Evolutionary conservation across 441 rosid genomes (phyloP), one percentile per base, ranked within the genome.

Genomic region (Rhodomyrtus psidioides): DNA sequence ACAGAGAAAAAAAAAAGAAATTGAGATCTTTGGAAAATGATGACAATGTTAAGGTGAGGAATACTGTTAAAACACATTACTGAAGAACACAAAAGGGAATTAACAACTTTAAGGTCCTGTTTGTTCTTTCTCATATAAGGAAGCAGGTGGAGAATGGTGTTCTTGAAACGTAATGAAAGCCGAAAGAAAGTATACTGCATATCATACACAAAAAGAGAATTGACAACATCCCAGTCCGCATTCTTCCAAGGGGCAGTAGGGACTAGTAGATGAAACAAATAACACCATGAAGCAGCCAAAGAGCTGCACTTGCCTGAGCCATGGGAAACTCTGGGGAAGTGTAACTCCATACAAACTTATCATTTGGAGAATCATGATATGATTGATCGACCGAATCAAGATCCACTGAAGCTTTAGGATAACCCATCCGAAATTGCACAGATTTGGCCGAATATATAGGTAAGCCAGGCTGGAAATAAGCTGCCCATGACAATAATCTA

Each of bases 381-480:
- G 91, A 83, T 85, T 90, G 92, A 28, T 65, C 85, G 62, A 89
- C 53, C 46, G 84, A 55, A 84, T 88, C 85, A 0, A 81, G 26
- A 84, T 84, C 90, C 84, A 84, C 24, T 28, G 91, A 86, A 83
- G 83, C 55, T 58, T 85, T 94, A 13, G 82, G 57, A 88, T 94
- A 94, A 70, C 98, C 99, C 93, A 94, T 84, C 62, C 91, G 94
- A 88, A 97, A 93, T 62, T 96, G 95, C 86, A 97, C 96, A 85
- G 89, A 89, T 87, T 89, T 89, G 82, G 98, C 93, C 13, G 99
- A 97, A 89, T 95, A 97, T 88, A 97, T 95, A 16, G 99, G 99
- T 30, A 3, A n/a, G 76, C 94, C 95, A 19, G 1, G 12, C 89
- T 97, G 97, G 79, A 96, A 97, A 90, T 89, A 96, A 84, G 96